Percentiles rank a stretch among this genome's conserved stretches.
These are phyloP conservation scores for Cymodocea nodosa DNA, from an alignment of 116 monocot genomes.

Conservation along the genomic window DNA sequence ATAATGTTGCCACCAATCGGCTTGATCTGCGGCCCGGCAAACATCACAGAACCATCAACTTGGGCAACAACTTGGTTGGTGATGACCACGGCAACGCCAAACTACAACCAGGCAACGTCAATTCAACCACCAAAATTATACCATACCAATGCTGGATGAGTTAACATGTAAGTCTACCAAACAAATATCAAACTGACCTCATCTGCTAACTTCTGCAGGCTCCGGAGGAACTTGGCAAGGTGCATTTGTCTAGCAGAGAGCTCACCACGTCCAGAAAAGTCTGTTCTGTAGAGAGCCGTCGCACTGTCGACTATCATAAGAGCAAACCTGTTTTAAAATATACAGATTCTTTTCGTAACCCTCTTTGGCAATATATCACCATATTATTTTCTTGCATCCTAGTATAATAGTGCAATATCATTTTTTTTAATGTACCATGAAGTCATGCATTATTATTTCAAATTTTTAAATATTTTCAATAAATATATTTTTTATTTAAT, in stretches of 20 bases:
- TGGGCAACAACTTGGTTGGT: conserved; percentile 99
- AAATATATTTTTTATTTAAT: no score
- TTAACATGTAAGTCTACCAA: neutral
- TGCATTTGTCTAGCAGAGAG: conserved; percentile 98
- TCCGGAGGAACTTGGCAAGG: conserved; percentile 88
- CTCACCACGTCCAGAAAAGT: conserved; percentile 98
- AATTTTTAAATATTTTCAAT: no score
- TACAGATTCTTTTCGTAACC: neutral
- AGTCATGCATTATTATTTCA: no score
- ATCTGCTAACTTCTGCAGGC: conserved; percentile 93
- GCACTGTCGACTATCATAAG: conserved; percentile 99
- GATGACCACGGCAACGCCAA: conserved; percentile 93
- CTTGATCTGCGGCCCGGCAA: conserved; percentile 88
- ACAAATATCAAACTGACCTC: conserved; percentile 34
- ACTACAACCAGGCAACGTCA: conserved; percentile 33
- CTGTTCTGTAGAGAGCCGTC: conserved; percentile 93
- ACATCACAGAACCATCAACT: conserved; percentile 88
- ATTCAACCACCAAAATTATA: neutral
- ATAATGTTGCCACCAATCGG: conserved; percentile 98
- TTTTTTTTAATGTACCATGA: no score
- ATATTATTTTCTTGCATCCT: no score
- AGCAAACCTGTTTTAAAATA: conserved; percentile 62
- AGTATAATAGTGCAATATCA: no score
- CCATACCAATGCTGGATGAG: neutral
- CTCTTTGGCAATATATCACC: no score